Base-by-base conservation (phyloP, 148 eudicot genomes). In the Nepenthes mirabilis region DNA sequence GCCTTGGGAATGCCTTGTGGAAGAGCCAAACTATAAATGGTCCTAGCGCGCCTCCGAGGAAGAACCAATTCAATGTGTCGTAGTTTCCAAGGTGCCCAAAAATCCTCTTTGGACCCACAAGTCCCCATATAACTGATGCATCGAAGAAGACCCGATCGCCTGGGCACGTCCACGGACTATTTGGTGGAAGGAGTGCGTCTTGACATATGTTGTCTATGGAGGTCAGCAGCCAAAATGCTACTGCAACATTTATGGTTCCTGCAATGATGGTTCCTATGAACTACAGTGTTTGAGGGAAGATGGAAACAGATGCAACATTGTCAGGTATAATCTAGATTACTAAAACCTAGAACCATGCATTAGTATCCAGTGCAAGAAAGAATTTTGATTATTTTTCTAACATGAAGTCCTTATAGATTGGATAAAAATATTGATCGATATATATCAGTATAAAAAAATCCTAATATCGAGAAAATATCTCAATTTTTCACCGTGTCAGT, bases 111-210 rank as follows among this genome's bases (percentile, higher is more conserved):
- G 99, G 99, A 48, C 99, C 96, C 11, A 86, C 91, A 37, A 88
- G 73, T 49, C 98, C 98, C 98, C 96, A 93, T 71, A 93, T 93
- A 43, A 93, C 96, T 2, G 98, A 93, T 61, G 96, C 99, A 58
- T 89, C 97, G 35, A 86, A 93, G 70, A 93, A 93, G 66, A 93
- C 96, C 14, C 99, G 77, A 52, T 84, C 91, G 37, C 81, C 64
- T 8, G 91, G 99, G 62, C 99, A 93, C 43, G 97, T 93, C 99
- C 99, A 89, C 3, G 99, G 96, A 70, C 97, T 89, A 68, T 86
- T 67, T 2, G 85, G 65, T 61, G 91, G 91, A 64, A 93, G 99
- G 45, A 93, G 80, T 43, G 63, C 75, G 34, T 82, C 86, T 11
- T 89, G 78, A 68, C 99, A 93, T 77, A 93, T 89, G 71, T 89